phyloP scores from a whole-genome alignment of 352 stramenopile genomes.

The Phytopythium kandeliae region DNA sequence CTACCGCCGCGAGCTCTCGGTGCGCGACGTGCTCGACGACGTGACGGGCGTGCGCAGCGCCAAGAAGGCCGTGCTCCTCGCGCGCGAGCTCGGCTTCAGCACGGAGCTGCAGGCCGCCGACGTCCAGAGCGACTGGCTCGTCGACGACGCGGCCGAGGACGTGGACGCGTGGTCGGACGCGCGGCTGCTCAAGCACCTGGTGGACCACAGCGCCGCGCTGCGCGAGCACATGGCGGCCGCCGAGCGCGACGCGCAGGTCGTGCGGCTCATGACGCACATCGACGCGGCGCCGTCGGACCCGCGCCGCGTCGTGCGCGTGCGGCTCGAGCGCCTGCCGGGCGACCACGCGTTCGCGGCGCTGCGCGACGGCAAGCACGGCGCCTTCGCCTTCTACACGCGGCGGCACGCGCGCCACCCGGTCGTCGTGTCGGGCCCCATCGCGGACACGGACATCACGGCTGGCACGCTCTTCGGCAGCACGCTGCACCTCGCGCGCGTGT shows the following conservation, averaged over 20 bases:
- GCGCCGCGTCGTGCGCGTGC: conserved; percentile 22
- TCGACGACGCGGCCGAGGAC: conserved; percentile 14
- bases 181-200: conserved; percentile 47
- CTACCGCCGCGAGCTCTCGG: conserved; percentile 41
- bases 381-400: conserved; percentile 74
- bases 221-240: conserved; percentile 30
- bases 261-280: conserved; percentile 57
- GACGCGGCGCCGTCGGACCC: conserved; percentile 20
- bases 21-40: conserved; percentile 90
- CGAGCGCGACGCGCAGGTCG: conserved; percentile 17
- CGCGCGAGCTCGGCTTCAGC: conserved; percentile 89
- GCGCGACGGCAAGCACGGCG: conserved; percentile 50
- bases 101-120: conserved; percentile 66
- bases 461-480: conserved; percentile 76
- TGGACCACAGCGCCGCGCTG: conserved; percentile 30
- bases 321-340: conserved; percentile 20
- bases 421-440: conserved; percentile 76
- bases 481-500: conserved; percentile 65
- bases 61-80: conserved; percentile 90
- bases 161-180: conserved; percentile 45
- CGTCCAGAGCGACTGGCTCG: conserved; percentile 41
- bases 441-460: conserved; percentile 67
- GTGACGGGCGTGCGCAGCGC: conserved; percentile 85
- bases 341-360: conserved; percentile 60
- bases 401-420: conserved; percentile 70